Percentiles rank a stretch among this genome's conserved stretches.
Evolutionary conservation across 1,139 yeast species (phyloP).

Genomic region (Blastobotrys raffinosifermentans): DNA sequence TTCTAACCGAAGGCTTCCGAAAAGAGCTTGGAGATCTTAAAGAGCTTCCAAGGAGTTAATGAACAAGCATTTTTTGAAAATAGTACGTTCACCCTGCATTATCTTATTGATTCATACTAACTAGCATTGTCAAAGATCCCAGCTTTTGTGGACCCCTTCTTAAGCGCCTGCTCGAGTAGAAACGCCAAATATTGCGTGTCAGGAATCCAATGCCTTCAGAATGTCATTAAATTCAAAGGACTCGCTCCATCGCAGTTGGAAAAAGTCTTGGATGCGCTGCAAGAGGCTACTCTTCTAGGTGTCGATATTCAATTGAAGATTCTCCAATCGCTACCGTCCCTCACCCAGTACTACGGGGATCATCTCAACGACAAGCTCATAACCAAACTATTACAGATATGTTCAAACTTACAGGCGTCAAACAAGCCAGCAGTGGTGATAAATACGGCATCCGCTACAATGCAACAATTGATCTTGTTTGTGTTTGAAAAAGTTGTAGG

Average conservation of each 20-base stretch:
- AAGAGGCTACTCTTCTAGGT: constrained; percentile 70
- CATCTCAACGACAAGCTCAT: constrained; percentile 53
- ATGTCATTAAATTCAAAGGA: constrained; percentile 45
- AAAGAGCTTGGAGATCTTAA: constrained; percentile 47
- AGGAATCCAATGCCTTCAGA: constrained; percentile 64
- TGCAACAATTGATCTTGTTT: constrained; percentile 74
- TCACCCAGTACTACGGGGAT: constrained; percentile 58
- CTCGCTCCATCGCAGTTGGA: constrained; percentile 50
- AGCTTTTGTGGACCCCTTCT: constrained; percentile 61
- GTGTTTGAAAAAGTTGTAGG: constrained; percentile 60
- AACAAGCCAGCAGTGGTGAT: constrained; percentile 71
- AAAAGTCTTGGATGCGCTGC: constrained; percentile 57
- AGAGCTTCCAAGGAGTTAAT: constrained; percentile 29
- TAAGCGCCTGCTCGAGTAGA: constrained; percentile 65
- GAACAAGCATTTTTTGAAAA: constrained; percentile 32
- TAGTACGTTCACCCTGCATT: too few species aligned
- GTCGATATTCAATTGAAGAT: constrained; percentile 81
- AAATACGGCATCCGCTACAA: constrained; percentile 91
- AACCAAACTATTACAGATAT: constrained; percentile 56
- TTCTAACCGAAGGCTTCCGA: constrained; percentile 53
- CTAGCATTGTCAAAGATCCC: constrained; percentile 38
- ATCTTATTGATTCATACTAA: too few species aligned
- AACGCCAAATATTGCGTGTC: constrained; percentile 68
- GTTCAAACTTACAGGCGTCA: constrained; percentile 63
- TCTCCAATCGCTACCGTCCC: constrained; percentile 74